Evolutionary conservation across 2,329 filamentous ascomycete species (phyloP).

Genomic region (Triangularia verruculosa): DNA sequence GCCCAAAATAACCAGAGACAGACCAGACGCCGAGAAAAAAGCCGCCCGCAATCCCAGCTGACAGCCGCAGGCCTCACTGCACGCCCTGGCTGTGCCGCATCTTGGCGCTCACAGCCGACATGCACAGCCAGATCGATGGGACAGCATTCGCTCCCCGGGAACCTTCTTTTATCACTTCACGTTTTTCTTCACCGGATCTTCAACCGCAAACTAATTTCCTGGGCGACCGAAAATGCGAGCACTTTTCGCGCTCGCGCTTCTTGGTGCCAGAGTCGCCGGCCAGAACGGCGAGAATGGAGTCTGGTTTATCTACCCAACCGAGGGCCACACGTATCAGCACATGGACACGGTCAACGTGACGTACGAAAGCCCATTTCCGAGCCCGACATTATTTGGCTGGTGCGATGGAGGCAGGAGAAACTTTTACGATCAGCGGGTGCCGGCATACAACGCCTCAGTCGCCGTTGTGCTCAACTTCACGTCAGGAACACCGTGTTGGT

Average conservation of each 20-base stretch:
- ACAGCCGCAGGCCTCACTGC: not conserved
- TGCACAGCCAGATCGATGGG: not conserved
- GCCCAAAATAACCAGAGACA: too few relatives aligned
- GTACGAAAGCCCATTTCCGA: constrained; percentile 16
- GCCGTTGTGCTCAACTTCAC: constrained; percentile 14
- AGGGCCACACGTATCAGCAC: constrained; percentile 12
- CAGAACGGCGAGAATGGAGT: constrained; percentile 11
- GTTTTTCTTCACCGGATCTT: not conserved
- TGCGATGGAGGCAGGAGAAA: constrained; percentile 8
- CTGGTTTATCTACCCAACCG: constrained; percentile 16
- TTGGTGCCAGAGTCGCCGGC: not conserved
- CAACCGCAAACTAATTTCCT: not conserved
- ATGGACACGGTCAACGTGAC: constrained; percentile 20
- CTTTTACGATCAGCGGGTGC: not conserved
- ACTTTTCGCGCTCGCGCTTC: not conserved
- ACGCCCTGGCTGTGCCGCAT: not conserved
- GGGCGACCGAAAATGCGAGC: not conserved
- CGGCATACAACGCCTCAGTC: constrained; percentile 11
- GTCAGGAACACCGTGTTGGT: constrained; percentile 15
- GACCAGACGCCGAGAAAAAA: not conserved
- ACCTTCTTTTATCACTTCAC: too few relatives aligned
- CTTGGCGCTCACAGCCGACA: not conserved
- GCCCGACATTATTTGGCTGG: constrained; percentile 13
- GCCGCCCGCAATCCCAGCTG: not conserved
- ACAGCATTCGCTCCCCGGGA: too few relatives aligned